Percentiles rank a stretch among this genome's conserved stretches.
Evolutionary conservation across 2,329 filamentous ascomycete species (phyloP).

Genomic region (Knoxdaviesia capensis): DNA sequence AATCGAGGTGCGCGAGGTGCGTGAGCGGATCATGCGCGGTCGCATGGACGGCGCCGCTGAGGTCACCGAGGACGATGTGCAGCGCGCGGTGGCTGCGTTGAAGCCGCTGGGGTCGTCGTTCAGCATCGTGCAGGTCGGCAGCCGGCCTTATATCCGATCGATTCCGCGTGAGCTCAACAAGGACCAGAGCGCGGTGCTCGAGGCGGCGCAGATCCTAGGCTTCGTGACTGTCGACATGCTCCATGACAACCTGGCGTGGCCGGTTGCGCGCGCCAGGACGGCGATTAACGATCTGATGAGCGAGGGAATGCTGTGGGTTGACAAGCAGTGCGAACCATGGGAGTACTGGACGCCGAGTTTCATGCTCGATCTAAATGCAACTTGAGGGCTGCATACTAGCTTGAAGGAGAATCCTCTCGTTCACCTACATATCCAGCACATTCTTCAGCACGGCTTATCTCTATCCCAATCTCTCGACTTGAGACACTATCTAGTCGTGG

Average conservation of each 20-base stretch:
- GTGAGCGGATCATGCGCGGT: constrained; percentile 51
- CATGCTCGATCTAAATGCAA: constrained; percentile 25
- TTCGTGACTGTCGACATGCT: constrained; percentile 84
- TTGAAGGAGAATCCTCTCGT: too few relatives aligned
- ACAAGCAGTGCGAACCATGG: constrained; percentile 57
- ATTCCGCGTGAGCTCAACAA: constrained; percentile 89
- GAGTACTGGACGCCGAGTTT: constrained; percentile 87
- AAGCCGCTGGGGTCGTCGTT: constrained; percentile 78
- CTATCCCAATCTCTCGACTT: too few relatives aligned
- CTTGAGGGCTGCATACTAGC: too few relatives aligned
- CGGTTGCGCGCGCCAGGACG: constrained; percentile 64
- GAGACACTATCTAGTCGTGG: too few relatives aligned
- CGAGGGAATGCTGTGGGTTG: constrained; percentile 86
- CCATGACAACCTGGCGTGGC: constrained; percentile 70
- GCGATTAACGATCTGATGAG: constrained; percentile 78
- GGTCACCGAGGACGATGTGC: constrained; percentile 81
- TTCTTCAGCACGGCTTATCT: too few relatives aligned
- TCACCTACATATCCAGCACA: too few relatives aligned
- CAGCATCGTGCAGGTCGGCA: constrained; percentile 64
- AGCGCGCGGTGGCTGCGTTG: constrained; percentile 72
- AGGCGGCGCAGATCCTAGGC: constrained; percentile 75
- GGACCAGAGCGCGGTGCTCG: constrained; percentile 81
- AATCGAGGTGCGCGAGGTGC: constrained; percentile 65
- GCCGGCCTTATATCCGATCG: constrained; percentile 71
- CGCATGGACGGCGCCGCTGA: constrained; percentile 58